Evolutionary conservation across 495 filamentous ascomycete genomes (phyloP).

Genomic region (Neurospora sp.): DNA sequence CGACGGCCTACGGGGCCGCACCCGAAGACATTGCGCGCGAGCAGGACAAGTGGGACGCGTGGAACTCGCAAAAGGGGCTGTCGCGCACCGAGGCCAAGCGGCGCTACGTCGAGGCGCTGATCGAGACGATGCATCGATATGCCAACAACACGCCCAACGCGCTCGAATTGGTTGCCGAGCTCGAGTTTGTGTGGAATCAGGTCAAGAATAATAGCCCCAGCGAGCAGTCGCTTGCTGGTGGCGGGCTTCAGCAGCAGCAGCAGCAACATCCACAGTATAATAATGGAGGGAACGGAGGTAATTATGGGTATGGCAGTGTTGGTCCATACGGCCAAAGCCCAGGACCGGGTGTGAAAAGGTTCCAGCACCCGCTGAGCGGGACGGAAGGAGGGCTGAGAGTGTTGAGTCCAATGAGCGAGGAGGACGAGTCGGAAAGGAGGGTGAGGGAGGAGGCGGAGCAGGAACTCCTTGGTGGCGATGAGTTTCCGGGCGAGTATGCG

Average conservation of each 20-base stretch:
- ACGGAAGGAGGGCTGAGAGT: conserved; percentile 52
- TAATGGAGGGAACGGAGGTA: conserved; percentile 4
- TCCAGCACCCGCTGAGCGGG: conserved; percentile 35
- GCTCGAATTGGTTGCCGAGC: conserved; percentile 77
- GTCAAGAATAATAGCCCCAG: conserved; percentile 74
- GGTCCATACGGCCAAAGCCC: neutral
- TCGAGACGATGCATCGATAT: conserved; percentile 93
- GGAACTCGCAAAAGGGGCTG: conserved; percentile 74
- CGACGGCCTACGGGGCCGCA: neutral
- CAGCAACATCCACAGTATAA: neutral
- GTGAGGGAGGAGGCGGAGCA: conserved; percentile 29
- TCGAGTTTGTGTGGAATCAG: conserved; percentile 98
- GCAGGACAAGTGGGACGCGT: conserved; percentile 74
- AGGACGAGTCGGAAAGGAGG: conserved; percentile 55
- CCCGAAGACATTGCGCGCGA: conserved; percentile 42
- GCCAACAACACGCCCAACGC: conserved; percentile 78
- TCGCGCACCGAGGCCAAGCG: conserved; percentile 89
- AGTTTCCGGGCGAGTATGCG: conserved; percentile 26
- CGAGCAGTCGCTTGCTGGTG: conserved; percentile 26
- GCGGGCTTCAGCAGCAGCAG: neutral
- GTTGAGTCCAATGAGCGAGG: conserved; percentile 71
- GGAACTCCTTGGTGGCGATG: conserved; percentile 35
- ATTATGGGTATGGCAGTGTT: conserved; percentile 2
- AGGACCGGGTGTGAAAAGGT: conserved; percentile 25
- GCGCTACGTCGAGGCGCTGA: conserved; percentile 82